A percentile compares a stretch with the other conserved stretches of the same genome.
These are phyloP conservation scores for Xylariaceae sp. DNA, from an alignment of 2,329 filamentous ascomycete species.

Conservation along the genomic window DNA sequence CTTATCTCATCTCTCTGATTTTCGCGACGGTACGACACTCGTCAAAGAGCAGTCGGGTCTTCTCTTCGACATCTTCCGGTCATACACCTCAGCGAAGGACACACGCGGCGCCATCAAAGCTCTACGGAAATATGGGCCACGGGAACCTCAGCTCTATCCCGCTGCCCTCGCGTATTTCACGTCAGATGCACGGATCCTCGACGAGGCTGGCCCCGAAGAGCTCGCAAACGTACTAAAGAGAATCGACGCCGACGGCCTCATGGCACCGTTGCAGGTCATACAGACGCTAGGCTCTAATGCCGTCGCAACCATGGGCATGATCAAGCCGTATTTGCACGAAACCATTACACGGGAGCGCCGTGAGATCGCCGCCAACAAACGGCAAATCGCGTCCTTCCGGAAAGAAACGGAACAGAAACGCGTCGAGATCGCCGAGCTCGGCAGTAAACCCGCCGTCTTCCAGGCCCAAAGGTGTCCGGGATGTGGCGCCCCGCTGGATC, in stretches of 20 bases:
- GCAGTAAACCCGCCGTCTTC: constrained; percentile 84
- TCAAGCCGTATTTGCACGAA: constrained; percentile 88
- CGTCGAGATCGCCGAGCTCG: constrained; percentile 77
- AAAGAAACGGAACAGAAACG: constrained; percentile 82
- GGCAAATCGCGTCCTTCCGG: constrained; percentile 83
- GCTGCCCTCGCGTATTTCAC: constrained; percentile 94
- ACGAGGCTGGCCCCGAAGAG: constrained; percentile 84
- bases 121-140: constrained; percentile 86
- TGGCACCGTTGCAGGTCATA: constrained; percentile 96
- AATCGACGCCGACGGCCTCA: constrained; percentile 88
- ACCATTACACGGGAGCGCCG: constrained; percentile 88
- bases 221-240: constrained; percentile 80
- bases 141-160: constrained; percentile 90
- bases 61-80: constrained; percentile 94
- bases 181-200: constrained; percentile 78
- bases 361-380: constrained; percentile 81
- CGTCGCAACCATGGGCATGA: constrained; percentile 96
- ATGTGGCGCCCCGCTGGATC: constrained; percentile 78
- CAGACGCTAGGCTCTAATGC: constrained; percentile 75
- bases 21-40: constrained; percentile 86
- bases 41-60: constrained; percentile 94
- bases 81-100: constrained; percentile 91
- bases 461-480: constrained; percentile 87
- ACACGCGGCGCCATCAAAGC: constrained; percentile 90
- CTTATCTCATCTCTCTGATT: constrained; percentile 89